Evolutionary conservation across 2,329 filamentous ascomycete species (phyloP), one percentile per base, ranked within the genome.

Genomic region (Cryphonectria radicalis): DNA sequence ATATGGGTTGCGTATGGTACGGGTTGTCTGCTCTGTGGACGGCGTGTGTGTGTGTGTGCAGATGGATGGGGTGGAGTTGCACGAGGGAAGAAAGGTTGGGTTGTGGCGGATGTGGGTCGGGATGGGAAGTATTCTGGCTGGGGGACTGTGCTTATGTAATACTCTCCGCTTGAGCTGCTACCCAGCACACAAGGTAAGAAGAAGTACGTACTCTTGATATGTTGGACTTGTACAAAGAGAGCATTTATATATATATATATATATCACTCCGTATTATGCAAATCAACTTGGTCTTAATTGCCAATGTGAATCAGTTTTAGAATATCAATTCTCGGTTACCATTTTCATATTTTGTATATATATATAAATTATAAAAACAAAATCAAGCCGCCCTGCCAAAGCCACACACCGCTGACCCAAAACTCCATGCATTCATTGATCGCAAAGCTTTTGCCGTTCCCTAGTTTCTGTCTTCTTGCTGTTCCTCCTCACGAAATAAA

Each of bases 371-470:
- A 22, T 28, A 25, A 50, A 11, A 35, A 7, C 28, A 65, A 50
- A 65, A n/a, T 28, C 25, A 22, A 65, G 32, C 43, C 55, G 13
- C 8, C 55, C 25, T 59, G 25, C 55, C 25, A 32, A 59, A 59
- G 28, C 25, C 55, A 37, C 37, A 46, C 35, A 55, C 50, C 50
- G 46, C 64, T 53, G 17, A 66, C 46, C 64, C 64, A 32, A 66
- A 67, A 67, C 66, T 67, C 66, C 66, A 42, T 67, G 64, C 64
- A 55, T 59, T 59, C 64, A 55, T 59, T 59, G 55, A 59, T 59
- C 55, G 55, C 55, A 43, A 25, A 22, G 13, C n/a, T 25, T 25
- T 32, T 57, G 43, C 13, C 4, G 22, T 63, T 10, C 6, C 25
- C 32, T 63, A 19, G 5, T 8, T 63, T 40, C 32, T 22, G 11